phyloP scores from a whole-genome alignment of 164 flowering plant species.

The Macadamia integrifolia region DNA sequence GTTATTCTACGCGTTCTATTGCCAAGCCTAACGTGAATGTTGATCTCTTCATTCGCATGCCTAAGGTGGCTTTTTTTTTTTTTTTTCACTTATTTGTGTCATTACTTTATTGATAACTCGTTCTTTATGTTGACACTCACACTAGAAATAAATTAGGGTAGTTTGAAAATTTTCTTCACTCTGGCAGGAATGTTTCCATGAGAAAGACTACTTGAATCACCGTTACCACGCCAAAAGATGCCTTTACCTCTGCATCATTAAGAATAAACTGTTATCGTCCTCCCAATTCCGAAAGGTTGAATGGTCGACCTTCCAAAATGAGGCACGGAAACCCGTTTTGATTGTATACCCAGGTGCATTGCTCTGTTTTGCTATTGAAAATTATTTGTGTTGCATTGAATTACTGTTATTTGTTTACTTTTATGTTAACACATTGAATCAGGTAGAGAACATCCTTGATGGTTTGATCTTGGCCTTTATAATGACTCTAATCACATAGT shows the following conservation, averaged over 20 bases:
- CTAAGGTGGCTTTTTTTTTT: conserved; percentile 49
- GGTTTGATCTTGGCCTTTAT: background rate
- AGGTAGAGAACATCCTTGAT: background rate
- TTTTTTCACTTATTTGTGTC: background rate
- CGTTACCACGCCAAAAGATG: conserved; percentile 93
- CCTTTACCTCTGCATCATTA: conserved; percentile 71
- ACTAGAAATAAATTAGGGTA: background rate
- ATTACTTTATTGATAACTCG: no score
- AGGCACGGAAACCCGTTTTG: conserved; percentile 84
- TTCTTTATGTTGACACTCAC: background rate
- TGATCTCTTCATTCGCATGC: conserved; percentile 70
- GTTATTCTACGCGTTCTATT: conserved; percentile 52
- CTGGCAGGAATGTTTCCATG: conserved; percentile 76
- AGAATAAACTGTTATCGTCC: conserved; percentile 47
- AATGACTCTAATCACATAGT: background rate
- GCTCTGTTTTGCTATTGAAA: background rate
- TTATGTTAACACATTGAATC: background rate
- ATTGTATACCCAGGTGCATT: conserved; percentile 63
- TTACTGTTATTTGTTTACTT: background rate
- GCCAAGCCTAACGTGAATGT: conserved; percentile 58
- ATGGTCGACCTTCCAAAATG: conserved; percentile 76
- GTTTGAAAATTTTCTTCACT: background rate
- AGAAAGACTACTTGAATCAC: conserved; percentile 84
- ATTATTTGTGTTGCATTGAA: background rate
- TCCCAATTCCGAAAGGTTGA: conserved; percentile 40